phyloP scores from a whole-genome alignment of 176 grass and related monocot genomes.

The Melocanna baccifera region DNA sequence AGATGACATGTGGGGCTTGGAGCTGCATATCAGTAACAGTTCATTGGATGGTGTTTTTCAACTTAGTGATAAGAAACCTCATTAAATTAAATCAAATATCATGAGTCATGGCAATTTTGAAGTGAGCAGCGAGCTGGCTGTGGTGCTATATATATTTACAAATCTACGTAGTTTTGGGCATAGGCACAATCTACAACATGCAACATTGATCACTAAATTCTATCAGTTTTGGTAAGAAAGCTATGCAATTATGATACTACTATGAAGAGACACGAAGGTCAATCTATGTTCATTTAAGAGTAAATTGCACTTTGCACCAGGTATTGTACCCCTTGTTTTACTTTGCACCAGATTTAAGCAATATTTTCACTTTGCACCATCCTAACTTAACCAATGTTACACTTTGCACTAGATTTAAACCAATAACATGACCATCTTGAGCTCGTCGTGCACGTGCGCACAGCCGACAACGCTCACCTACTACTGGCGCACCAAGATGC shows the following conservation, averaged over 20 bases:
- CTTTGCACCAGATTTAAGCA: no score
- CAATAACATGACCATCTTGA: no score
- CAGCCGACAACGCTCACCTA: no score
- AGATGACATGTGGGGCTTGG: not conserved
- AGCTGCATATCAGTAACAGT: not conserved
- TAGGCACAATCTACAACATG: not conserved
- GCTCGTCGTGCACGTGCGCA: no score
- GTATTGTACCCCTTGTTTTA: no score
- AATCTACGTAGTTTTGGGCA: not conserved
- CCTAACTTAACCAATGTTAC: no score
- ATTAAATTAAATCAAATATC: not conserved
- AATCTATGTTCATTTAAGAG: not conserved
- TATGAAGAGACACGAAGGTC: not conserved
- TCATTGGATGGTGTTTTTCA: no score
- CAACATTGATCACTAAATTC: not conserved
- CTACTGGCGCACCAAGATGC: no score
- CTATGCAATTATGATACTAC: not conserved
- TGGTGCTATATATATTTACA: not conserved
- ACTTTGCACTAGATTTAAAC: no score
- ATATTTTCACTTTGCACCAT: no score
- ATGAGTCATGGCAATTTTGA: not conserved
- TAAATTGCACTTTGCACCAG: no score
- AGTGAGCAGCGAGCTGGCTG: not conserved
- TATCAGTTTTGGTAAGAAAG: not conserved
- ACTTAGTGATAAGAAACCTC: no score